These are phyloP conservation scores for Lolium rigidum DNA, from an alignment of 176 grass and related monocot genomes.

Conservation along the genomic window DNA sequence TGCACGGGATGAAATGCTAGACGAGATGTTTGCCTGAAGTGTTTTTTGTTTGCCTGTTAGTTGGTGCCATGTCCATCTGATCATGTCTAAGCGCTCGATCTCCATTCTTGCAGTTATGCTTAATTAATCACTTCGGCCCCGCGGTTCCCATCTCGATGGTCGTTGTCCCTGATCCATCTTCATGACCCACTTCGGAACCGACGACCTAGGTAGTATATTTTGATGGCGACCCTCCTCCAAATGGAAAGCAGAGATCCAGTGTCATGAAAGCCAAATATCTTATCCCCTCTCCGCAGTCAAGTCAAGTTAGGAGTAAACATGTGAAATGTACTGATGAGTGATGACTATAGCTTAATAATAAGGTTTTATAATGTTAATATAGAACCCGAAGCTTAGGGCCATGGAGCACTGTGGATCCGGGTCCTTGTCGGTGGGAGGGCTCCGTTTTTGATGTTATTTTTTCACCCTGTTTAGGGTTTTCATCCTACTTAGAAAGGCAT, in stretches of 20 bases:
- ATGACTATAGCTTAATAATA: constrained; percentile 13
- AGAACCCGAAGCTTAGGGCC: no score
- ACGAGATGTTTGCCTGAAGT: no score
- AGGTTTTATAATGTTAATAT: no score
- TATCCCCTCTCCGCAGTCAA: neutral
- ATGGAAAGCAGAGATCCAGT: constrained; percentile 48
- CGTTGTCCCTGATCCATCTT: constrained; percentile 8
- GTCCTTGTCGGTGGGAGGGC: no score
- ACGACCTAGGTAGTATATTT: constrained; percentile 57
- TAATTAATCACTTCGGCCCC: neutral
- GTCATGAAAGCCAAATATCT: constrained; percentile 39
- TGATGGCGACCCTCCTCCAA: constrained; percentile 62
- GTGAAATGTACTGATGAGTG: neutral
- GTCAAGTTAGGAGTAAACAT: constrained; percentile 23
- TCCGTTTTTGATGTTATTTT: no score
- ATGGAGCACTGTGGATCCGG: no score
- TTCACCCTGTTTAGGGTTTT: no score
- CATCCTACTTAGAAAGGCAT: no score
- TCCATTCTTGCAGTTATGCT: neutral
- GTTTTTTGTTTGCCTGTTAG: neutral
- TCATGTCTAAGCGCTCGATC: neutral
- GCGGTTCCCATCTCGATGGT: neutral
- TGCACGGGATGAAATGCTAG: neutral
- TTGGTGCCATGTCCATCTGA: neutral
- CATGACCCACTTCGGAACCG: constrained; percentile 29